These are phyloP conservation scores for Hypoxylon sp. DNA, from an alignment of 2,329 filamentous ascomycete species.

Conservation along the genomic window DNA sequence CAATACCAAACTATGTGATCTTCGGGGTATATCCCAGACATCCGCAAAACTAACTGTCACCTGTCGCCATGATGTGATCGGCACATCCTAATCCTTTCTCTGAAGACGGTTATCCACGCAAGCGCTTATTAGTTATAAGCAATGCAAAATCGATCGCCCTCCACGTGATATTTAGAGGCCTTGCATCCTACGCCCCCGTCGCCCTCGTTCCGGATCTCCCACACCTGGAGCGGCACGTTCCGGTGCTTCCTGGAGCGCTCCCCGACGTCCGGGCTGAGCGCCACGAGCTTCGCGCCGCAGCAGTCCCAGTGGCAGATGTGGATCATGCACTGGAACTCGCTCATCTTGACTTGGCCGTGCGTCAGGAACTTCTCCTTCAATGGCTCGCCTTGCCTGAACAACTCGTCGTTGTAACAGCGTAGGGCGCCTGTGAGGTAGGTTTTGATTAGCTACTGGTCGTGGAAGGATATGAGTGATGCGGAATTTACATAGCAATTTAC, in stretches of 20 bases:
- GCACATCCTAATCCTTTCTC: background rate
- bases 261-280: background rate
- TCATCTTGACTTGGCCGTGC: conserved; percentile 1
- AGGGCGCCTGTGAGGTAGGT: conserved; percentile 17
- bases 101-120: background rate
- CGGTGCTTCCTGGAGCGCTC: background rate
- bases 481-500: background rate
- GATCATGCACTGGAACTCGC: background rate
- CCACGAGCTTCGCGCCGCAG: background rate
- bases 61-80: background rate
- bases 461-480: no score
- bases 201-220: background rate
- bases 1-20: background rate
- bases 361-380: conserved; percentile 1
- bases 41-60: background rate
- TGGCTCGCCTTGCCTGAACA: background rate
- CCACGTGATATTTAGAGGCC: background rate
- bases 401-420: background rate
- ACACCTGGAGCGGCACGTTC: background rate
- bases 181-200: background rate
- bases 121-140: background rate
- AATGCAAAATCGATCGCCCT: background rate
- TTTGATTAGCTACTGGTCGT: conserved; percentile 1
- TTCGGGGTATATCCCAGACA: background rate
- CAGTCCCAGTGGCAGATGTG: background rate